Conservation (phyloP, 106 monocot genomes). For the Iris macrosiphon region DNA sequence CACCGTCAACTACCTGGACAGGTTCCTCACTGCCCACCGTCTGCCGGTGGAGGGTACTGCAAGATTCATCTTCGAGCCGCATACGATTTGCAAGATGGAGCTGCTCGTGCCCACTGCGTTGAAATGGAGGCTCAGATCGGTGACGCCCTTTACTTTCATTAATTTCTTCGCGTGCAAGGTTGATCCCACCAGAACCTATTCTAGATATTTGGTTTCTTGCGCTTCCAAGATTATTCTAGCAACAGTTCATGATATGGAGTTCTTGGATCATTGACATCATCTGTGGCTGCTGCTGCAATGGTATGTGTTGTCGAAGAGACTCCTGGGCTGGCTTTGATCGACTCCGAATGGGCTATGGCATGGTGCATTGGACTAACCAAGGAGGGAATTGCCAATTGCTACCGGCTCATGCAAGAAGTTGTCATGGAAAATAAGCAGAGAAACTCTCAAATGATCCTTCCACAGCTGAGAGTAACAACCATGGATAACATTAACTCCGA, state of each 20-base stretch:
- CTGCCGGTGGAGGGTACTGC: conserved; percentile 48
- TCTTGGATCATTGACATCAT: too few species aligned
- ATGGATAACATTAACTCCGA: conserved; percentile 5
- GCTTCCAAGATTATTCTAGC: conserved; percentile 38
- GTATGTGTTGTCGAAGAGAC: conserved; percentile 40
- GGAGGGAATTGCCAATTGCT: conserved; percentile 49
- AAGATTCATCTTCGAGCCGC: conserved; percentile 56
- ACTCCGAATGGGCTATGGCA: conserved; percentile 20
- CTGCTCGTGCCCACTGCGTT: conserved; percentile 54
- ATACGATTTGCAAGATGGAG: conserved; percentile 57
- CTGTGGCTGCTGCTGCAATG: conserved; percentile 62
- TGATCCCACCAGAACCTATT: conserved; percentile 23
- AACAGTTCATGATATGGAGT: conserved; percentile 37
- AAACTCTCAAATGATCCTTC: conserved; percentile 17
- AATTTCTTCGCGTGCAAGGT: conserved; percentile 44
- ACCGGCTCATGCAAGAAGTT: conserved; percentile 41
- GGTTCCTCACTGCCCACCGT: conserved; percentile 47
- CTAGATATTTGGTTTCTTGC: conserved; percentile 30
- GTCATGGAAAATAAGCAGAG: conserved; percentile 10
- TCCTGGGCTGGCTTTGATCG: conserved; percentile 23
- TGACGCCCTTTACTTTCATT: conserved; percentile 67
- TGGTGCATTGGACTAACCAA: conserved; percentile 61
- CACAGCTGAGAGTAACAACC: conserved; percentile 23
- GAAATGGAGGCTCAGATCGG: conserved; percentile 54
- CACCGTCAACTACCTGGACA: conserved; percentile 70